phyloP scores from a whole-genome alignment of 2,329 filamentous ascomycete genomes.

The Colletotrichum viniferum region DNA sequence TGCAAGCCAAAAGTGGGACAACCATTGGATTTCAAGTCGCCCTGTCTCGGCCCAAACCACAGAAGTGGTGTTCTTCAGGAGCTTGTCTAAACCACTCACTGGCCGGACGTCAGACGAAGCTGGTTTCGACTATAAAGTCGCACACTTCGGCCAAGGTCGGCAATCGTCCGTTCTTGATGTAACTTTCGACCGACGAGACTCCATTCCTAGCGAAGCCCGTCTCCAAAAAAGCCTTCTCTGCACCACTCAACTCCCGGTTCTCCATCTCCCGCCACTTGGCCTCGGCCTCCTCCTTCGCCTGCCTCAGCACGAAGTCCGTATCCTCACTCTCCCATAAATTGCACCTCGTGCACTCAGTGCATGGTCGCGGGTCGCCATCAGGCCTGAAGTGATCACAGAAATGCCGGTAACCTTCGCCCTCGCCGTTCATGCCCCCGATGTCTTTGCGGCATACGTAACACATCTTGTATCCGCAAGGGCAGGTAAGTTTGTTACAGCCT shows the following conservation, averaged over 20 bases:
- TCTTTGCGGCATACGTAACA: constrained; percentile 93
- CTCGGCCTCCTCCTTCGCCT: constrained; percentile 75
- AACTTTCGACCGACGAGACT: constrained; percentile 33
- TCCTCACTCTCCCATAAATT: constrained; percentile 82
- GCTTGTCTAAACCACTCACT: background rate
- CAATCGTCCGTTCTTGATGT: constrained; percentile 35
- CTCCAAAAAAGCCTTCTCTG: constrained; percentile 62
- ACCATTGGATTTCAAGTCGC: background rate
- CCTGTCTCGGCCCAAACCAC: background rate
- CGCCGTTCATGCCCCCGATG: constrained; percentile 51
- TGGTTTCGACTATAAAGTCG: constrained; percentile 48
- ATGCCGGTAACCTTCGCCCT: constrained; percentile 80
- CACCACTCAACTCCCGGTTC: constrained; percentile 57
- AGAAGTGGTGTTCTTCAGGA: background rate
- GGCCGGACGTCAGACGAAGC: constrained; percentile 39
- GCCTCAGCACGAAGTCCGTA: constrained; percentile 68
- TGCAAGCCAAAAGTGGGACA: background rate
- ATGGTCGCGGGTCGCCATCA: constrained; percentile 72
- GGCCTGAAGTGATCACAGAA: constrained; percentile 96
- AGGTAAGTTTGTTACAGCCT: constrained; percentile 97
- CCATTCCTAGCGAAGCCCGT: constrained; percentile 47
- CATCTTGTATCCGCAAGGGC: constrained; percentile 96
- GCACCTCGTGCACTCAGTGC: constrained; percentile 79
- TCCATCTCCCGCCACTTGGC: constrained; percentile 72
- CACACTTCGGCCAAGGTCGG: constrained; percentile 48